Base-by-base conservation (phyloP, 2,329 filamentous ascomycete species). In the Aspergillus flavus region DNA sequence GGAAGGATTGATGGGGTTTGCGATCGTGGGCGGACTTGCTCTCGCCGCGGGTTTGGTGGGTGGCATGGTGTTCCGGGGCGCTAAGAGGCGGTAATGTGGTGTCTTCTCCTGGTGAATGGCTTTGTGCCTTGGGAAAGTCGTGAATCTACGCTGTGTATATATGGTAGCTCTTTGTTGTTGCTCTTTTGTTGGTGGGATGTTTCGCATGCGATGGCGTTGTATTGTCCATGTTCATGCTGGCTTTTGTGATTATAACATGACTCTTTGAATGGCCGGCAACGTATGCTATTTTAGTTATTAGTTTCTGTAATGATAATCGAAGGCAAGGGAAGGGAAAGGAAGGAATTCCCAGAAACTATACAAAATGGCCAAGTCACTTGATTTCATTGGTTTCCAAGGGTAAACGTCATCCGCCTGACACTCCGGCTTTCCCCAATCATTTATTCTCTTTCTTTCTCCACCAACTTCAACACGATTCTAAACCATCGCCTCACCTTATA, bases 31-130 rank as follows among this genome's bases (percentile, higher is more conserved):
- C 66, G 94, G 95, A 36, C 87, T 98, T 61, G 94, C 94, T 59
- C 90, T 98, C 65, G 94, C 92, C 2, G 95, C 94, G 2, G 95
- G 94, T n/a, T 89, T 97, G 19, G 89, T 98, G 19, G 95, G 94
- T 39, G 93, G 93, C 16, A 87, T 98, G 73, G 78, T 99, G 67
- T 86, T 98, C 76, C 90, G 88, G 79, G 92, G 93, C 66, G 80
- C 90, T 64, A 86, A 89, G 68, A 87, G 87, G 79, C 89, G 80
- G 67, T 84, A 75, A 67, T 30, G 64, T 57, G 50, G 48, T 61
- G 43, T 39, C 43, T 43, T 53, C 34, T 23, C 45, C n/a, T 28
- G 26, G 34, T 36, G 26, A 43, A 46, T 14, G 10, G 12, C 21
- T 16, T 46, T 46, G 21, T 14, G 10, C 21, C 43, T 23, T 6